Evolutionary conservation across 2,329 filamentous ascomycete species (phyloP), one percentile per base, ranked within the genome.

Genomic region (Stylonectria norvegica): DNA sequence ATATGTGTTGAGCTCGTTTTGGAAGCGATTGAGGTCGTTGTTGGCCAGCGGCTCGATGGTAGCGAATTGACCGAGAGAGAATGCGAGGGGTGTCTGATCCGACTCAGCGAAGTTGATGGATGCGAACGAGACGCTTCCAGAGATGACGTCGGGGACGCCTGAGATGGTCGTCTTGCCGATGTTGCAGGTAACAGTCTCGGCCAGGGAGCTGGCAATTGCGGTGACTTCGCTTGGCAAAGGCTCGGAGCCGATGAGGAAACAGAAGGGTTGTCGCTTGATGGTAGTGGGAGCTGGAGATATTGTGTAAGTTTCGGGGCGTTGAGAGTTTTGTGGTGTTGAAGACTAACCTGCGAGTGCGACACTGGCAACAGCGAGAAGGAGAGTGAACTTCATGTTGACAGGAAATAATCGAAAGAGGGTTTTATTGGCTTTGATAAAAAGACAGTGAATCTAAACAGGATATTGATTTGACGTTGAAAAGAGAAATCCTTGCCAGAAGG

Each of bases 111-210:
- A 82, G 70, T 81, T 73, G 64, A 82, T 68, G 34, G 60, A 54
- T 5, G 73, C 78, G 61, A 78, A 81, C 14, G 66, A 66, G 6
- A 70, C 62, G 42, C 55, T 57, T 45, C 71, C 74, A 3, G 73
- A 72, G 3, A 68, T 70, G 4, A 80, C 76, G 50, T 82, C 78
- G 5, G 78, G 78, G 4, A 81, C 75, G 38, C 64, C 66, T 10
- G 64, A 61, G 42, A 81, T 61, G 5, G 78, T 81, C 5, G 61
- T 77, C 15, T 50, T 53, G 12, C 62, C 59, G 15, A 54, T 51
- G 56, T 68, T 64, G 67, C 78, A 81, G 30, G 73, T 79, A 11
- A 81, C 62, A 25, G 50, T 59, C 31, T 53, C 48, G 40, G 66
- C 60, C 41, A 81, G 61, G 10, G 56, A 48, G 15, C 61, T 58